phyloP scores from a whole-genome alignment of 441 rosid genomes.

The Viola pubescens region DNA sequence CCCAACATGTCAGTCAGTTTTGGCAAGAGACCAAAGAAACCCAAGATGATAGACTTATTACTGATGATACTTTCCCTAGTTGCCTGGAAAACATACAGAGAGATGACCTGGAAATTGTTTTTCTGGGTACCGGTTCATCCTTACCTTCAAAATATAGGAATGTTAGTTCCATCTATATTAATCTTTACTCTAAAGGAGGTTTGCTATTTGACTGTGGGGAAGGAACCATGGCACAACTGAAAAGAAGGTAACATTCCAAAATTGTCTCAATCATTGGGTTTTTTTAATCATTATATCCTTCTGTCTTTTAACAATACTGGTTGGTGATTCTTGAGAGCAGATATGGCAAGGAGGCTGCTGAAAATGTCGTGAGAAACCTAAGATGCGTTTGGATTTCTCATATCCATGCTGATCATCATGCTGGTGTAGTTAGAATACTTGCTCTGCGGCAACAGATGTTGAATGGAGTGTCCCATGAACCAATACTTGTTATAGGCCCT shows the following conservation, averaged over 20 bases:
- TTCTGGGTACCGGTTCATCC: conserved; percentile 93
- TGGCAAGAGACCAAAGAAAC: conserved; percentile 37
- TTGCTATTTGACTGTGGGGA: conserved; percentile 89
- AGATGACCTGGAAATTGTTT: conserved; percentile 85
- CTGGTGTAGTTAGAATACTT: conserved; percentile 75
- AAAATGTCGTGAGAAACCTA: conserved; percentile 51
- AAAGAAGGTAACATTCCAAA: conserved; percentile 50
- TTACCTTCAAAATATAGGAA: conserved; percentile 94
- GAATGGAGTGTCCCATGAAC: conserved; percentile 59
- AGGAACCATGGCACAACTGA: conserved; percentile 92
- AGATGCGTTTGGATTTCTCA: conserved; percentile 89
- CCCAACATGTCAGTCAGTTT: conserved; percentile 40
- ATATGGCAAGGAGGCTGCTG: conserved; percentile 72
- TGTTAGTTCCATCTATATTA: conserved; percentile 65
- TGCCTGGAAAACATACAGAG: conserved; percentile 71
- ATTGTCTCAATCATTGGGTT: conserved; percentile 18
- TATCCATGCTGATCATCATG: conserved; percentile 93
- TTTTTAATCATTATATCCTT: conserved; percentile 18
- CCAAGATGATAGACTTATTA: conserved; percentile 25
- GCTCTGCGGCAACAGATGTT: conserved; percentile 68
- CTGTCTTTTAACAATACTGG: background rate
- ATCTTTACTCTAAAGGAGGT: conserved; percentile 72
- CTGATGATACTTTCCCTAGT: conserved; percentile 49
- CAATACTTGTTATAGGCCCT: conserved; percentile 71
- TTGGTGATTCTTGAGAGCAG: conserved; percentile 25